phyloP scores from a whole-genome alignment of 2,329 filamentous ascomycete species.

The Cytospora piceae region DNA sequence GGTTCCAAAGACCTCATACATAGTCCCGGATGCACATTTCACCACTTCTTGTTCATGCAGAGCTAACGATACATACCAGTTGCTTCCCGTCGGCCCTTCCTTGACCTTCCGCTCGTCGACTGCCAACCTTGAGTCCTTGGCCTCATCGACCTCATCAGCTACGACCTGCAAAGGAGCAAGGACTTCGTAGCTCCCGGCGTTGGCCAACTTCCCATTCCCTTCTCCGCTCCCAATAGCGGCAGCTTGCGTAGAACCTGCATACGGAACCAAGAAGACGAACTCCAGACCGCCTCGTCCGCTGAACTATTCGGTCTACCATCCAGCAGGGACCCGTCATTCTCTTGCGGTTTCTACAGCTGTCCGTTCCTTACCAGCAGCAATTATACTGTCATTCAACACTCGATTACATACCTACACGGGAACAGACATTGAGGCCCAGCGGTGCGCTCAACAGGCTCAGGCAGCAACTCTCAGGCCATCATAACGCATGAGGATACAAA shows the following conservation, averaged over 20 bases:
- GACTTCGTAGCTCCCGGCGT: neutral
- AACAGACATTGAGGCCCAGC: neutral
- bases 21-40: too few species aligned
- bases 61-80: too few species aligned
- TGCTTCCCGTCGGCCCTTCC: too few species aligned
- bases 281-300: constrained; percentile 7
- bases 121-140: too few species aligned
- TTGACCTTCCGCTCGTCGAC: too few species aligned
- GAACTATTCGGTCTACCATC: neutral
- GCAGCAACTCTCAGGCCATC: neutral
- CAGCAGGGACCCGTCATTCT: neutral
- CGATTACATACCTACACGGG: neutral
- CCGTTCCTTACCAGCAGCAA: neutral
- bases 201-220: neutral
- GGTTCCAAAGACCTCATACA: too few species aligned
- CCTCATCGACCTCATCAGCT: too few species aligned
- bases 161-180: neutral
- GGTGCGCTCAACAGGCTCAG: neutral
- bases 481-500: neutral
- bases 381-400: neutral
- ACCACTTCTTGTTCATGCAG: too few species aligned
- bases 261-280: constrained; percentile 17
- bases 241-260: constrained; percentile 22
- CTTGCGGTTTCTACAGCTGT: neutral
- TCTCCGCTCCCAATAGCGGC: constrained; percentile 4